Percentiles rank a stretch among this genome's conserved stretches.
phyloP scores from a whole-genome alignment of 306 rosid species.

The Prunus padus region DNA sequence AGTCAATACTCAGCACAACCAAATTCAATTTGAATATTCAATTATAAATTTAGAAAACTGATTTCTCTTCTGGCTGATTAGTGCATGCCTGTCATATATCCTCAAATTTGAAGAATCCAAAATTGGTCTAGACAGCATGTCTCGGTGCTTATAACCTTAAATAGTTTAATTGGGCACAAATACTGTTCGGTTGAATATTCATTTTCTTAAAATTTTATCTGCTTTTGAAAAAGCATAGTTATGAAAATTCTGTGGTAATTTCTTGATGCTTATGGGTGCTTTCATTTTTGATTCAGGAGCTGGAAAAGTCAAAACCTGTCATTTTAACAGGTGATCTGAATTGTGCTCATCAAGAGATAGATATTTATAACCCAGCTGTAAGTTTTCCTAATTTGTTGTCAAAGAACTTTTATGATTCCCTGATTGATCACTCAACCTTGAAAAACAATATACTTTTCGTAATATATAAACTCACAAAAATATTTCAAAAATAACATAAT shows the following conservation, averaged over 20 bases:
- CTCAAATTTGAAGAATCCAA: too few species aligned
- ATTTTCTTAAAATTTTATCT: not conserved
- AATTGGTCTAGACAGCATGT: too few species aligned
- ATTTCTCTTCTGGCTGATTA: not conserved
- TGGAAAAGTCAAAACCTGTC: constrained; percentile 88
- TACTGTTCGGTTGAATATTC: not conserved
- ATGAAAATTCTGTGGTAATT: not conserved
- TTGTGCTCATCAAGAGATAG: constrained; percentile 97
- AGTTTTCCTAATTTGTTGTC: constrained; percentile 33
- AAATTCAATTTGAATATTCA: not conserved
- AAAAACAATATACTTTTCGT: too few species aligned
- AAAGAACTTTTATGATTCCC: not conserved
- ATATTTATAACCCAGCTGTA: constrained; percentile 86
- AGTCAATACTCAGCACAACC: not conserved
- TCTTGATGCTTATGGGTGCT: constrained; percentile 18
- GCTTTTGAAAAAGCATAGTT: not conserved
- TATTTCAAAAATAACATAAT: too few species aligned
- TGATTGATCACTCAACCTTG: constrained; percentile 1
- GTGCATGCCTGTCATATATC: too few species aligned
- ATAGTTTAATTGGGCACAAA: not conserved
- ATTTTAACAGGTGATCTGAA: constrained; percentile 94
- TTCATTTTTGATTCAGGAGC: constrained; percentile 62
- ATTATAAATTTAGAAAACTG: not conserved
- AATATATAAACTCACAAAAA: too few species aligned
- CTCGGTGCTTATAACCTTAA: too few species aligned